Evolutionary conservation across 2,329 filamentous ascomycete genomes (phyloP).

Genomic region (Nannizzia gypsea): DNA sequence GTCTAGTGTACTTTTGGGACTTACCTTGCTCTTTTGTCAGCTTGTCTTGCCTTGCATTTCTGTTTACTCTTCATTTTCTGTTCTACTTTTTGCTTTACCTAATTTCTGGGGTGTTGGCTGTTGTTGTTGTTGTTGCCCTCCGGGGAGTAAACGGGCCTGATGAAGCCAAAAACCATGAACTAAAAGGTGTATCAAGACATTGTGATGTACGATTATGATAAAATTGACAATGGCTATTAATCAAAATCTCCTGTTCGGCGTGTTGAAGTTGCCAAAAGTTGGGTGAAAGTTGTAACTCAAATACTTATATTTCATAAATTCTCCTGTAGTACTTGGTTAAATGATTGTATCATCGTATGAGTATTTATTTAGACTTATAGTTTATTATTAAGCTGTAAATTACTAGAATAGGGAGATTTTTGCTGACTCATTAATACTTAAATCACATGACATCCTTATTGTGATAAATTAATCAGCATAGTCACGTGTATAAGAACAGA

Average conservation of each 20-base stretch:
- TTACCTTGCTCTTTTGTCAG: not conserved
- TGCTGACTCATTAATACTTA: not conserved
- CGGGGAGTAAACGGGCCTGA: not conserved
- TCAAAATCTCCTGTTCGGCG: not conserved
- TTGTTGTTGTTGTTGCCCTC: not conserved
- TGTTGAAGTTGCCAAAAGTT: not conserved
- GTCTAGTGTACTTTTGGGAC: not conserved
- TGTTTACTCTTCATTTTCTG: not conserved
- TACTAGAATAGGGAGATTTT: not conserved
- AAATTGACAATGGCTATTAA: not conserved
- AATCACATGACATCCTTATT: not conserved
- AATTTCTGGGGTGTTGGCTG: not conserved
- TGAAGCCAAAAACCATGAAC: not conserved
- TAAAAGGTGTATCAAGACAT: conserved; percentile 3
- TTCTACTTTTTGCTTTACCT: not conserved
- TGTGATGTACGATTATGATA: conserved; percentile 9
- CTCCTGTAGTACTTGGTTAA: not conserved
- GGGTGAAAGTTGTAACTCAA: not conserved
- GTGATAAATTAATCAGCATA: not conserved
- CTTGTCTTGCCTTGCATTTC: not conserved
- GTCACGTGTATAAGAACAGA: no score
- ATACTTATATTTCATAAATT: not conserved
- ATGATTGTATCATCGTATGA: not conserved
- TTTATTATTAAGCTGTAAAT: not conserved
- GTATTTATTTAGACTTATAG: no score